Base-by-base conservation (phyloP, 202 grass and related monocot genomes). In the Miscanthus sacchariflorus region DNA sequence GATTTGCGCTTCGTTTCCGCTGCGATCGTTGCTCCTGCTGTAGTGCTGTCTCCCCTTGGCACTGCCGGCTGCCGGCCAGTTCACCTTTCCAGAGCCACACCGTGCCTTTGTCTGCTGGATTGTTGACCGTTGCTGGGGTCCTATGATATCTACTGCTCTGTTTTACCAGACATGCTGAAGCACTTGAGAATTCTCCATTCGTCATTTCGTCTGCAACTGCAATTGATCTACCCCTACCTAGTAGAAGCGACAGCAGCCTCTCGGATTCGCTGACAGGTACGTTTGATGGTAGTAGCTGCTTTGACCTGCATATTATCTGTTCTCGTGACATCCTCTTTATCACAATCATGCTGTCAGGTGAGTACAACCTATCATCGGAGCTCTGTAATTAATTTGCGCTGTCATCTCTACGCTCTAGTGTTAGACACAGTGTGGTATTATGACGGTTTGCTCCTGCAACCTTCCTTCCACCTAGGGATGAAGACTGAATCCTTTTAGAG, bases 31-130 rank as follows among this genome's bases (percentile, higher is more conserved):
- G 10, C 52, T 15, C 12, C 45, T 24, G 27, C 42, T 83, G 80
- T 21, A 11, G 44, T 24, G 27, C 30, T 87, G 84, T 87, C 84
- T 68, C 80, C 80, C 74, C 68, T 83, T 73, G 78, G 66, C 30
- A 19, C 80, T 17, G 74, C 54, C 89, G 52, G 56, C 80, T 17
- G 68, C 54, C 89, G 50, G 67, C 79, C 12, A 36, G 38, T 39
- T 6, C 38, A 74, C 74, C 89, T 87, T 90, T 90, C 40, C 44
- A 36, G 56, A 45, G 58, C 68, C 68, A 68, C 54, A 68, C 7
- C 21, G 42, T 78, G 79, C 11, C n/a, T 24, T n/a, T 83, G 77
- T 86, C 83, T 61, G 67, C 83, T 45, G 56, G 82, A 76, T 76
- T 49, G 63, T 77, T 68, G 56, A 44, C 74, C 67, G n/a, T 15